Evolutionary conservation across 306 rosid genomes (phyloP), one percentile per base, ranked within the genome.

Genomic region (Prunus mongolica): DNA sequence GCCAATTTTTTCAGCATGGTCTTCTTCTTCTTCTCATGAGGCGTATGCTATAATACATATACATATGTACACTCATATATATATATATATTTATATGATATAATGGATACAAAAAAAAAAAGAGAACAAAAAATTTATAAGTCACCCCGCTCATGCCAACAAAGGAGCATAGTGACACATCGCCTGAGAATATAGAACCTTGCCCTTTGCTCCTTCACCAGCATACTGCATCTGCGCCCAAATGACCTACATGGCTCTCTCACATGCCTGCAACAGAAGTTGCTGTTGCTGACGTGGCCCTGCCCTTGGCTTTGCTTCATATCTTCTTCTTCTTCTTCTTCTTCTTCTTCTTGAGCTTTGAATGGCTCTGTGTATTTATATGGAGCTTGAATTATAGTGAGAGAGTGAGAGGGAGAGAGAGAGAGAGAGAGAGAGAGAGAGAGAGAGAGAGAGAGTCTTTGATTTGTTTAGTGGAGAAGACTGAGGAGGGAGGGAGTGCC

Each of bases 171-270:
- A 70, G 84, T 82, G 85, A 92, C 74, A 77, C 97, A 90, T 32
- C 90, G 82, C 1, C 96, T 81, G 79, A 92, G 86, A 50, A 92
- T 92, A 70, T 92, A 92, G 84, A 92, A 92, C 75, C 91, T 84
- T 16, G 85, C 97, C 24, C 92, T 84, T 28, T 87, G 93, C 83
- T 92, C 93, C 84, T 92, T 92, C 72, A 85, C 90, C 24, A 86
- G 76, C 65, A 79, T 57, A 28, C 85, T 78, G 74, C 96, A 92
- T 73, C 87, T 85, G 24, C 87, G 74, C 47, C 86, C 87, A 52
- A 92, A 89, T 19, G 93, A 84, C 71, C 69, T 81, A 28, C 87
- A 86, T 2, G 88, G 79, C 27, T 50, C 80, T 44, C 77, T 32
- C 11, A 81, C 87, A n/a, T 67, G 86, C 80, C 56, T 65, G 14